A percentile compares a stretch with the other conserved stretches of the same genome.
These are phyloP conservation scores for Mycogone perniciosa DNA, from an alignment of 2,329 filamentous ascomycete species.

Conservation along the genomic window DNA sequence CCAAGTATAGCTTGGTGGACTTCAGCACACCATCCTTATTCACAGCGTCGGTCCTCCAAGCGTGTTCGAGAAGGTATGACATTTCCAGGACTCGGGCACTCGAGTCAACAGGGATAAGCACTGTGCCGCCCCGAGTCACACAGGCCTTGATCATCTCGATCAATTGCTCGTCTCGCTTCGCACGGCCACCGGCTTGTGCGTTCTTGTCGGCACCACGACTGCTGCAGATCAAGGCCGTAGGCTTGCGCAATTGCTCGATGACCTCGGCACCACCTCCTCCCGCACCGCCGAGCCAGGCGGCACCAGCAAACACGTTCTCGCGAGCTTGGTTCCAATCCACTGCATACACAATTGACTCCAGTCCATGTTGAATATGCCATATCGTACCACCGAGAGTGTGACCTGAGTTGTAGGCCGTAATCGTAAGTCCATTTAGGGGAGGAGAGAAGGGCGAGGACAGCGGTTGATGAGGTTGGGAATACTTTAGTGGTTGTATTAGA, in stretches of 20 bases:
- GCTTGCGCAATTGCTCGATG: slow-evolving; percentile 86
- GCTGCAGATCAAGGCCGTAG: slow-evolving; percentile 89
- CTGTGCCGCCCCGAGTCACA: slow-evolving; percentile 76
- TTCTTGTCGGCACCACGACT: slow-evolving; percentile 70
- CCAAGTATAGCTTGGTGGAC: slow-evolving; percentile 65
- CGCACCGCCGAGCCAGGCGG: slow-evolving; percentile 83
- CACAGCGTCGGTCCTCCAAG: slow-evolving; percentile 66
- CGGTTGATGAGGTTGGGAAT: slow-evolving; percentile 92
- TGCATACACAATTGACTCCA: slow-evolving; percentile 95
- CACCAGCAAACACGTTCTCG: slow-evolving; percentile 89
- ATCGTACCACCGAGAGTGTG: slow-evolving; percentile 95
- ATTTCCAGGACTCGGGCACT: slow-evolving; percentile 91
- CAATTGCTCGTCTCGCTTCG: slow-evolving; percentile 78
- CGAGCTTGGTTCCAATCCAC: slow-evolving; percentile 98
- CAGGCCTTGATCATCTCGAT: slow-evolving; percentile 76
- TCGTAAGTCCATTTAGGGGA: slow-evolving; percentile 81
- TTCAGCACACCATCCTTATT: slow-evolving; percentile 46
- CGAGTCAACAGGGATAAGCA: slow-evolving; percentile 89
- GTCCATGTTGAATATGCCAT: slow-evolving; percentile 95
- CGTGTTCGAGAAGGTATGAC: slow-evolving; percentile 85
- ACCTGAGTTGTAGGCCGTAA: slow-evolving; percentile 94
- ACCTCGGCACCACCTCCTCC: slow-evolving; percentile 80
- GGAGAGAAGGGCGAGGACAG: slow-evolving; percentile 81
- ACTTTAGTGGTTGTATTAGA: slow-evolving; percentile 85
- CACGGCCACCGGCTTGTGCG: slow-evolving; percentile 64